Evolutionary conservation across 2,329 filamentous ascomycete species (phyloP).

Genomic region (Hysterium pulicare): DNA sequence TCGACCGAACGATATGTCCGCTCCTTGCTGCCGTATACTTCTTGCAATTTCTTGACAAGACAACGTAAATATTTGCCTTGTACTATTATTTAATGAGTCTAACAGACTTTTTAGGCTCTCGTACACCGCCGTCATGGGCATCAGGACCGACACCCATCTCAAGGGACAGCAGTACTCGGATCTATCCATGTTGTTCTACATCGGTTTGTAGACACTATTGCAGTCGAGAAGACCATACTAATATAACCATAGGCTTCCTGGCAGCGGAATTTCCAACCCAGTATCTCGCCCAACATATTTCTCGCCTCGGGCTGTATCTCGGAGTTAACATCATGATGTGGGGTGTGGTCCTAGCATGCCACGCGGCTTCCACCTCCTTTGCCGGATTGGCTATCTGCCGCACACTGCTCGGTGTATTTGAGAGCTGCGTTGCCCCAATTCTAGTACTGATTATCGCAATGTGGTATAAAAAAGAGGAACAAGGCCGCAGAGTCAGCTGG

Average conservation of each 20-base stretch:
- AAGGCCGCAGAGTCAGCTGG: conserved; percentile 24
- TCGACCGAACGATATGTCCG: conserved; percentile 8
- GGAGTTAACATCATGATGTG: conserved; percentile 25
- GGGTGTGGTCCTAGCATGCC: conserved; percentile 20
- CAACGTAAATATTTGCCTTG: no score
- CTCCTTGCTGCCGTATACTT: conserved; percentile 10
- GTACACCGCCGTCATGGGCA: conserved; percentile 32
- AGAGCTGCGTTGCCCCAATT: conserved; percentile 20
- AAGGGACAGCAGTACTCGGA: conserved; percentile 18
- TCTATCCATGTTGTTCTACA: conserved; percentile 17
- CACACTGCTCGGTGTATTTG: conserved; percentile 13
- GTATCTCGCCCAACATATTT: conserved; percentile 5
- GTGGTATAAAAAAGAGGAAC: conserved; percentile 11
- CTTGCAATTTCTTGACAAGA: conserved; percentile 4
- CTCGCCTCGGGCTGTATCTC: conserved; percentile 13
- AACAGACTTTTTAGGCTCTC: no score
- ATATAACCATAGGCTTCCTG: conserved; percentile 10
- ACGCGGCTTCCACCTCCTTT: conserved; percentile 14
- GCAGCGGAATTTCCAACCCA: conserved; percentile 11
- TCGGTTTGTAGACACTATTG: conserved; percentile 6
- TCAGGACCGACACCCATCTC: conserved; percentile 26
- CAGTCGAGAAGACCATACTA: neutral
- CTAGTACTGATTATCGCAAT: conserved; percentile 21
- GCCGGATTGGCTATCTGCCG: conserved; percentile 1
- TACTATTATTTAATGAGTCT: conserved; percentile 34